These are phyloP conservation scores for Leccinum incarnatum DNA, from an alignment of 768 basidiomycete genomes.

Conservation along the genomic window DNA sequence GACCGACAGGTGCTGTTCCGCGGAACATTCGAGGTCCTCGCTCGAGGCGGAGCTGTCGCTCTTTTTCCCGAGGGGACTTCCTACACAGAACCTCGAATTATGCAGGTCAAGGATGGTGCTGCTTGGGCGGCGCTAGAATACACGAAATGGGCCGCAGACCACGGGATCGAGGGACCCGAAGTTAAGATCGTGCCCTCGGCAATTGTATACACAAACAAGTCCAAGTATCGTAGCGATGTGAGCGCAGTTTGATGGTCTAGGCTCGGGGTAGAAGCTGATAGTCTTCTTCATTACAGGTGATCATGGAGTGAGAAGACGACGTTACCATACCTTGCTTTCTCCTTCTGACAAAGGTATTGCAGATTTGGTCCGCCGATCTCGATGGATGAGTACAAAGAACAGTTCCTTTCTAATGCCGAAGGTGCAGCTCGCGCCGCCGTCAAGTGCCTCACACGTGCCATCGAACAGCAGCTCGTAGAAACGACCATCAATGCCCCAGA, in stretches of 20 bases:
- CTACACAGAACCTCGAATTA: conserved; percentile 90
- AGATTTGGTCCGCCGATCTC: conserved; percentile 85
- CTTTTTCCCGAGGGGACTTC: conserved; percentile 93
- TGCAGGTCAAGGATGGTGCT: conserved; percentile 91
- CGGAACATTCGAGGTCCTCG: conserved; percentile 84
- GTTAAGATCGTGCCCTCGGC: conserved; percentile 77
- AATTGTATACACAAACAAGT: conserved; percentile 94
- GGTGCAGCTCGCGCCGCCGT: conserved; percentile 74
- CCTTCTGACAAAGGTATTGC: conserved; percentile 13
- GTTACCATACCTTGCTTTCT: background rate
- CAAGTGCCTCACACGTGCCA: conserved; percentile 76
- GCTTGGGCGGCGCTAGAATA: conserved; percentile 96
- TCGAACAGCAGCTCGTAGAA: conserved; percentile 68
- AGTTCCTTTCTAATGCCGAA: conserved; percentile 71
- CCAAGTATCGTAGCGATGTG: conserved; percentile 89
- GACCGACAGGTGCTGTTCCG: conserved; percentile 87
- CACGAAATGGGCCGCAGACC: conserved; percentile 67
- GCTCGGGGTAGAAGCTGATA: conserved; percentile 10
- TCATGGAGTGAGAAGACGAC: conserved; percentile 58
- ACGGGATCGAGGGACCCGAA: conserved; percentile 42
- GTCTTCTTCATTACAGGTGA: conserved; percentile 44
- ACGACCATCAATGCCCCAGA: conserved; percentile 90
- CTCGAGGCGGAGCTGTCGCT: conserved; percentile 79
- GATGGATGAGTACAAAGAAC: conserved; percentile 68
- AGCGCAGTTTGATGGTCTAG: conserved; percentile 38